Evolutionary conservation across 169 alveolate species (phyloP).

Genomic region (Cryptosporidium ryanae): DNA sequence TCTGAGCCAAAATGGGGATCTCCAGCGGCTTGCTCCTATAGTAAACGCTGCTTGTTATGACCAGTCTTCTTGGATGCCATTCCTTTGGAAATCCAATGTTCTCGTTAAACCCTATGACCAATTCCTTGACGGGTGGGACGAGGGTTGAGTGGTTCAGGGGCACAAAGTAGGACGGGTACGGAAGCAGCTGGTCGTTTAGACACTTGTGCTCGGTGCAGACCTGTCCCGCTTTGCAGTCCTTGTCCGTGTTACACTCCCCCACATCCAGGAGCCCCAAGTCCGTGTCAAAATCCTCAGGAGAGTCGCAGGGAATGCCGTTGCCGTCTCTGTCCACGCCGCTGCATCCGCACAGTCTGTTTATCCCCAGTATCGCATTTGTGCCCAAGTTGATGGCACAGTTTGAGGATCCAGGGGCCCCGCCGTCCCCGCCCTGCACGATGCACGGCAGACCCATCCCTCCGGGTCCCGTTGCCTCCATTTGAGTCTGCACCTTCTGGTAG

Average conservation of each 20-base stretch:
- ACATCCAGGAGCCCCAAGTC: constrained; percentile 78
- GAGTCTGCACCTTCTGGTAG: constrained; percentile 64
- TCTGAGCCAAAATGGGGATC: constrained; percentile 31
- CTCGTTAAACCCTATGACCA: constrained; percentile 77
- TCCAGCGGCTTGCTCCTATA: constrained; percentile 45
- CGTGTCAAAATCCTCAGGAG: constrained; percentile 79
- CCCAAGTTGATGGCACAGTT: constrained; percentile 81
- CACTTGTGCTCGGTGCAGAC: constrained; percentile 78
- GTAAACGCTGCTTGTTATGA: constrained; percentile 47
- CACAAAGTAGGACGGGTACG: constrained; percentile 69
- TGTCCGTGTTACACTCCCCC: constrained; percentile 57
- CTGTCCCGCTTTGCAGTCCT: constrained; percentile 72
- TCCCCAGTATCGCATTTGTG: constrained; percentile 76
- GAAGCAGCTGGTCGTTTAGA: constrained; percentile 76
- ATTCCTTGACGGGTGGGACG: constrained; percentile 78
- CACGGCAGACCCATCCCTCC: constrained; percentile 80
- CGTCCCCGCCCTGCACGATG: constrained; percentile 76
- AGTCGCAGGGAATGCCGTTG: constrained; percentile 77
- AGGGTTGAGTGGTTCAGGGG: constrained; percentile 75
- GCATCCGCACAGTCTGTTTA: constrained; percentile 81
- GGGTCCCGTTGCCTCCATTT: constrained; percentile 66
- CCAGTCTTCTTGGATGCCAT: constrained; percentile 69
- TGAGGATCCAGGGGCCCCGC: not conserved
- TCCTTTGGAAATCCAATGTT: constrained; percentile 72
- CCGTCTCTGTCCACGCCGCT: constrained; percentile 80